Base-by-base conservation (phyloP, 2,329 filamentous ascomycete genomes). In the Colletotrichum trifolii region DNA sequence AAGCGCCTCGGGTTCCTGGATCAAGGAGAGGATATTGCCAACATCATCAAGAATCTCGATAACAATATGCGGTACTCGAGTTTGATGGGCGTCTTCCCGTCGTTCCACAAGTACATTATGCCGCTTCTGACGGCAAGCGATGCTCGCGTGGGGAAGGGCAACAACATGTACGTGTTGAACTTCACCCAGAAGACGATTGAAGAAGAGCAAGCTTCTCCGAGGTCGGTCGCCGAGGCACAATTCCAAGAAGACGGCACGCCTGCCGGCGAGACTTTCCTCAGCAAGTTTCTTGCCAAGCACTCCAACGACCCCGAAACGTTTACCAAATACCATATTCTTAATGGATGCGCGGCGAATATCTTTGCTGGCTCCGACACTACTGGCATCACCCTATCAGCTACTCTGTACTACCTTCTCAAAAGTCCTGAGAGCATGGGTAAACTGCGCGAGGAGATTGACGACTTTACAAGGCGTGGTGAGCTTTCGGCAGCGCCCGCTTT, bases 351-450 rank as follows among this genome's bases (percentile, higher is more conserved):
- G 4, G 66, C 68, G 2, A 82, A 81, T 50, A 71, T 82, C 12
- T 71, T 71, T 0, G 79, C 79, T 0, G 79, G 79, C 0, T 74
- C 73, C 17, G 79, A 81, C 36, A 86, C 85, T 0, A 86, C 84
- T 0, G 78, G 81, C 2, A 82, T 85, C 48, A 80, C 77, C 3
- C 75, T 87, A 0, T 77, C 76, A 0, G 73, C 78, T 2, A 75
- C 83, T 6, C 69, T 86, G 36, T 84, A 82, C 63, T 67, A 81
- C 64, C 72, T 86, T 1, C 57, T 83, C 4, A 77, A 77, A 39
- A 73, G 70, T 25, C 74, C 73, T 0, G 10, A 50, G 0, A 68
- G 68, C 2, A 45, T 76, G 35, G 53, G 54, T 2, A 74, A 60
- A 43, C 61, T 77, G 0, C 59, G 67, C 1, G 59, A 67, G 0